A percentile compares a stretch with the other conserved stretches of the same genome.
Evolutionary conservation across 2,329 filamentous ascomycete genomes (phyloP).

Genomic region (Cytospora leucostoma): DNA sequence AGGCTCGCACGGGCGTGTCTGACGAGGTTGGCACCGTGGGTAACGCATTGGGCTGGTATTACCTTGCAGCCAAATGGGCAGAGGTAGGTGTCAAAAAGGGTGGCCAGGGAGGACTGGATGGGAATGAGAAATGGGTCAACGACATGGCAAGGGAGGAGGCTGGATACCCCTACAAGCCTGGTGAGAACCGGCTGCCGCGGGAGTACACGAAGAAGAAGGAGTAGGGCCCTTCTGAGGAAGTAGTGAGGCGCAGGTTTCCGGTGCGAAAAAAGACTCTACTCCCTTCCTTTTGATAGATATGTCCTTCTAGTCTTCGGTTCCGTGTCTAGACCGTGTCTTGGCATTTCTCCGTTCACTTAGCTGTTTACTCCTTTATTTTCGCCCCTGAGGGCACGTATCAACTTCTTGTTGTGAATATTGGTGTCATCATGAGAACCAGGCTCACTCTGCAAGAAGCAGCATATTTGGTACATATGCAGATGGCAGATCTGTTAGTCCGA

Average conservation of each 20-base stretch:
- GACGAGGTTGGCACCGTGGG: conserved; percentile 83
- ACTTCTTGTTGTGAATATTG: too few relatives aligned
- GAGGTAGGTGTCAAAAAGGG: conserved; percentile 52
- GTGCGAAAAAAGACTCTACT: conserved; percentile 4
- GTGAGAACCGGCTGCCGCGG: conserved; percentile 63
- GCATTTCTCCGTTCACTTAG: not conserved
- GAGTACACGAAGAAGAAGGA: conserved; percentile 41
- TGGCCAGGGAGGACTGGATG: conserved; percentile 50
- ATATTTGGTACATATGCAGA: too few relatives aligned
- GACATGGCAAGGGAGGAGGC: conserved; percentile 71
- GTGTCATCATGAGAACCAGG: too few relatives aligned
- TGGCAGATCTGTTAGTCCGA: too few relatives aligned
- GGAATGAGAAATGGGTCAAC: conserved; percentile 69
- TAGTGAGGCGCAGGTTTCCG: not conserved
- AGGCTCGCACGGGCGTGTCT: conserved; percentile 66
- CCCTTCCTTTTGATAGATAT: not conserved
- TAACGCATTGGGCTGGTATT: conserved; percentile 75
- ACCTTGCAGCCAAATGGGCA: conserved; percentile 68
- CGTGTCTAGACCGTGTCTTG: not conserved
- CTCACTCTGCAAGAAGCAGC: too few relatives aligned
- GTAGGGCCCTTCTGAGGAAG: not conserved
- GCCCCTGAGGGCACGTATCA: too few relatives aligned
- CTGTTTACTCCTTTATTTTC: not conserved
- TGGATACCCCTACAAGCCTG: conserved; percentile 56
- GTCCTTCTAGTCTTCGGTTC: not conserved